These are phyloP conservation scores for Pleurotus eryngii DNA, from an alignment of 768 basidiomycete species.

Conservation along the genomic window DNA sequence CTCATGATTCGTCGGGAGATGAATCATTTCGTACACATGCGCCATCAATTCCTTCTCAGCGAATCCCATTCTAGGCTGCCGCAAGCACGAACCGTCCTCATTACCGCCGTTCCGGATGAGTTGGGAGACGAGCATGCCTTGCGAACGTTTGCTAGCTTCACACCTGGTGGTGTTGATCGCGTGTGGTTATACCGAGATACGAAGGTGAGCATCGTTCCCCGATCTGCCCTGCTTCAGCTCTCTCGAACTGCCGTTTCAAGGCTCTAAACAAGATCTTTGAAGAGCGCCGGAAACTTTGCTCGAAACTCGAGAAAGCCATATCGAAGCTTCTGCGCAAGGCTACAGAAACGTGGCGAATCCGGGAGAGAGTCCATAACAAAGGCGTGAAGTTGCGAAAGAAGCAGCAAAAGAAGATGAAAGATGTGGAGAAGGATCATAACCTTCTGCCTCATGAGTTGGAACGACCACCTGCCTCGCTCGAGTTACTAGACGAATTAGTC, in stretches of 20 bases:
- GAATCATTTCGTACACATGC: slow-evolving; percentile 51
- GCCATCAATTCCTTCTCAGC: slow-evolving; percentile 57
- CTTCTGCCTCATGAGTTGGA: slow-evolving; percentile 10
- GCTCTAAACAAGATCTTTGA: slow-evolving; percentile 39
- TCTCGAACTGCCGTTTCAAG: background rate
- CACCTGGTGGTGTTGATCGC: slow-evolving; percentile 66
- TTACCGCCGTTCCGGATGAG: slow-evolving; percentile 60
- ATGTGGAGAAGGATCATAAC: slow-evolving; percentile 22
- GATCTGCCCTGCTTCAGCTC: background rate
- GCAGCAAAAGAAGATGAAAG: slow-evolving; percentile 17
- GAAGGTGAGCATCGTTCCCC: slow-evolving; percentile 11
- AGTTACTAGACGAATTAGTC: slow-evolving; percentile 51
- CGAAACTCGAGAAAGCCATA: slow-evolving; percentile 56
- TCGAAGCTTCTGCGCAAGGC: slow-evolving; percentile 44
- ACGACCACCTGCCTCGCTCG: slow-evolving; percentile 22
- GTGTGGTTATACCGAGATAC: slow-evolving; percentile 68
- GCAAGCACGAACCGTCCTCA: slow-evolving; percentile 66
- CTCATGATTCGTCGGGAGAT: slow-evolving; percentile 59
- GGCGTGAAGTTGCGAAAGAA: slow-evolving; percentile 16
- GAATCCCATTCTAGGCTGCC: slow-evolving; percentile 55
- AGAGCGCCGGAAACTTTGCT: slow-evolving; percentile 41
- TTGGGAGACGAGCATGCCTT: slow-evolving; percentile 45
- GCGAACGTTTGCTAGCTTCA: slow-evolving; percentile 53
- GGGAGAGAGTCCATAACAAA: slow-evolving; percentile 32
- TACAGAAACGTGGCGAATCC: slow-evolving; percentile 36